A percentile compares a stretch with the other conserved stretches of the same genome.
phyloP scores from a whole-genome alignment of 805 yeast genomes.

The Candida methanosorbosa region DNA sequence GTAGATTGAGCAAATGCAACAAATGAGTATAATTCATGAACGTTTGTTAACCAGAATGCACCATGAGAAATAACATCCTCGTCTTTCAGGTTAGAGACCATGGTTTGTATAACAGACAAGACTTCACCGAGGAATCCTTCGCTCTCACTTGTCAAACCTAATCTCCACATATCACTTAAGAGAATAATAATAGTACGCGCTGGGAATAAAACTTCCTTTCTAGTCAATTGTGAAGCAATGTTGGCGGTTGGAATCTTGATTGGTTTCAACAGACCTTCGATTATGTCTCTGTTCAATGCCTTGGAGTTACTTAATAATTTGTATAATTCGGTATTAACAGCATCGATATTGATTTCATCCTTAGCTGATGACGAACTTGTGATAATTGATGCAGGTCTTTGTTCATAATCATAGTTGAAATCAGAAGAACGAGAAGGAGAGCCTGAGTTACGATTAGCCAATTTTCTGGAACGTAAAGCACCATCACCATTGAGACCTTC shows the following conservation, averaged over 20 bases:
- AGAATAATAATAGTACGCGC: slow-evolving; percentile 90
- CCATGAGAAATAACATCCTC: slow-evolving; percentile 87
- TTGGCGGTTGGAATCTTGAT: slow-evolving; percentile 81
- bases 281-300: slow-evolving; percentile 70
- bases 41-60: slow-evolving; percentile 95
- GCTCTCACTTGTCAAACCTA: slow-evolving; percentile 86
- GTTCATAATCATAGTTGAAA: slow-evolving; percentile 29
- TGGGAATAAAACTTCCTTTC: slow-evolving; percentile 92
- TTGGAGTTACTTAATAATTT: slow-evolving; percentile 62
- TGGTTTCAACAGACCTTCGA: slow-evolving; percentile 78
- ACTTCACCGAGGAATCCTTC: slow-evolving; percentile 89
- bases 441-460: slow-evolving; percentile 9
- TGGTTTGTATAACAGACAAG: slow-evolving; percentile 74
- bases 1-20: slow-evolving; percentile 90
- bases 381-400: slow-evolving; percentile 51
- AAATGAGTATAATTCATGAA: slow-evolving; percentile 91
- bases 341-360: slow-evolving; percentile 47
- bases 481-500: slow-evolving; percentile 3
- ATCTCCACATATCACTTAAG: slow-evolving; percentile 95
- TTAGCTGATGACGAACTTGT: slow-evolving; percentile 41
- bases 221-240: slow-evolving; percentile 71
- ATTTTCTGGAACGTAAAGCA: slow-evolving; percentile 6
- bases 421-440: slow-evolving; percentile 12
- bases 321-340: slow-evolving; percentile 69
- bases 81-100: slow-evolving; percentile 72